Evolutionary conservation across 2,329 filamentous ascomycete species (phyloP).

Genomic region (Calonectria pauciramosa): DNA sequence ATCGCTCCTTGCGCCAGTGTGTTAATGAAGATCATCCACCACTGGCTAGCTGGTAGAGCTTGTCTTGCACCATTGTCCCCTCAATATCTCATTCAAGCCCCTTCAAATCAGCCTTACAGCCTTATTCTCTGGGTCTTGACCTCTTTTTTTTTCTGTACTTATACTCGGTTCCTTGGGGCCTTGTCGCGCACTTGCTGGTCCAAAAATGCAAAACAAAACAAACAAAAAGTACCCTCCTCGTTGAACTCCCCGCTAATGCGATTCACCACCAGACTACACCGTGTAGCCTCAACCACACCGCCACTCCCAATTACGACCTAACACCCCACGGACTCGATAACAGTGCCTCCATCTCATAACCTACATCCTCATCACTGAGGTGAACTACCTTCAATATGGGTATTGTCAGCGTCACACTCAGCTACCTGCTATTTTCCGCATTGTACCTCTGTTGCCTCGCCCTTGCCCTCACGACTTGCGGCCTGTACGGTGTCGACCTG

Average conservation of each 20-base stretch:
- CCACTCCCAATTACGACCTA: background rate
- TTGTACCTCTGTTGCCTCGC: slow-evolving; percentile 84
- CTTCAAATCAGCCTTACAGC: slow-evolving; percentile 6
- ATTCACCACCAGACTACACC: background rate
- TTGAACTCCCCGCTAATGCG: background rate
- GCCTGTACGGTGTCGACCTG: slow-evolving; percentile 82
- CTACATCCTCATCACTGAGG: background rate
- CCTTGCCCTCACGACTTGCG: slow-evolving; percentile 81
- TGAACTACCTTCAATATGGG: slow-evolving; percentile 53
- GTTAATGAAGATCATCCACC: background rate
- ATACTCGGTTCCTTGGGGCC: background rate
- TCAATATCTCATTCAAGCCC: background rate
- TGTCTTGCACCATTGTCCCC: background rate
- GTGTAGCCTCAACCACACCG: background rate
- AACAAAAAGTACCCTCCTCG: background rate
- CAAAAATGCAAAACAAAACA: too few species aligned
- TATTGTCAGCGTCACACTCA: slow-evolving; percentile 57
- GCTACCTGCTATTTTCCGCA: slow-evolving; percentile 69
- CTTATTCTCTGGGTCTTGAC: background rate
- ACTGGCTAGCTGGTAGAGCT: background rate
- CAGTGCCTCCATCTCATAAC: background rate
- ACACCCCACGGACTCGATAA: background rate
- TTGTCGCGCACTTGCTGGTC: background rate
- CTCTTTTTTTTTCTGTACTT: background rate
- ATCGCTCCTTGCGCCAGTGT: background rate